phyloP scores from a whole-genome alignment of 2,329 filamentous ascomycete species.

The Trichoderma breve region DNA sequence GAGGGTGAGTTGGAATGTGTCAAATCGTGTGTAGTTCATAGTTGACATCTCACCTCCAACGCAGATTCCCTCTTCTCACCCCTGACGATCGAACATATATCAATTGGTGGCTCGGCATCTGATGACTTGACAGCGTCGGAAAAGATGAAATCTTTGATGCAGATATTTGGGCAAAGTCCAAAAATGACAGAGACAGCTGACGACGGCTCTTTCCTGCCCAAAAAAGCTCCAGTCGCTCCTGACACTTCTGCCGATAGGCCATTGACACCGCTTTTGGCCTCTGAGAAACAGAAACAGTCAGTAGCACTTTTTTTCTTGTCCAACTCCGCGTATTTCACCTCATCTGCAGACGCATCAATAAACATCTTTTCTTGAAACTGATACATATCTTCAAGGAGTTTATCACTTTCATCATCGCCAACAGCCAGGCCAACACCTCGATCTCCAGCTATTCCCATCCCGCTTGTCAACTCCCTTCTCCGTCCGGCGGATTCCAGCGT shows the following conservation, averaged over 20 bases:
- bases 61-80: constrained; percentile 8
- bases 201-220: not conserved
- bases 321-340: not conserved
- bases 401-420: not conserved
- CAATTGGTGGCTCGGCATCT: not conserved
- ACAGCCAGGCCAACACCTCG: not conserved
- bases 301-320: constrained; percentile 6
- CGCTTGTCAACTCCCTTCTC: constrained; percentile 22
- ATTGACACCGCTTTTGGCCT: constrained; percentile 31
- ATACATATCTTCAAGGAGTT: not conserved
- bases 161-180: constrained; percentile 14
- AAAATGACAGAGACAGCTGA: not conserved
- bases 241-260: constrained; percentile 20
- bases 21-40: not conserved
- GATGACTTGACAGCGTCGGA: constrained; percentile 18
- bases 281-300: constrained; percentile 30
- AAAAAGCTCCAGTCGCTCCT: constrained; percentile 15
- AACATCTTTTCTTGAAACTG: not conserved
- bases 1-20: not conserved
- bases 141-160: constrained; percentile 18
- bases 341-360: not conserved
- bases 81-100: not conserved
- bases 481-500: not conserved
- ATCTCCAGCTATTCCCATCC: constrained; percentile 4
- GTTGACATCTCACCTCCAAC: not conserved